phyloP scores from a whole-genome alignment of 495 filamentous ascomycete genomes.

The Lophium mytilinum region DNA sequence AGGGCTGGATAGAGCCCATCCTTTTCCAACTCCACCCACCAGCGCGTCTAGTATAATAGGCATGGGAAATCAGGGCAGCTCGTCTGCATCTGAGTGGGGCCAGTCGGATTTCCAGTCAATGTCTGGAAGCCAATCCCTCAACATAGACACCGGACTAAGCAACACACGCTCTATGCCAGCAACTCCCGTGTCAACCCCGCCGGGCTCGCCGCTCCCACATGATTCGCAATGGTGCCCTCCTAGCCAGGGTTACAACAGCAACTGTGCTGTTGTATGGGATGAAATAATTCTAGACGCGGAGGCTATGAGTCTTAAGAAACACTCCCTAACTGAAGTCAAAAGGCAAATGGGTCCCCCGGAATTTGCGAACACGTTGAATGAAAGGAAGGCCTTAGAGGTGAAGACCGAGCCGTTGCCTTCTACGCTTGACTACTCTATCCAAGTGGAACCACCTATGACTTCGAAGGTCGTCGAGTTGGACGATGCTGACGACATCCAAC shows the following conservation, averaged over 20 bases:
- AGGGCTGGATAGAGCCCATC: conserved; percentile 69
- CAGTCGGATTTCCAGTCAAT: conserved; percentile 57
- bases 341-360: no score
- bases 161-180: conserved; percentile 77
- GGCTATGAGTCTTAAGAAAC: no score
- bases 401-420: no score
- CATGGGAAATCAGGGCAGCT: conserved; percentile 64
- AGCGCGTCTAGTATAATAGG: conserved; percentile 86
- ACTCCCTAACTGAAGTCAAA: no score
- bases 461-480: no score
- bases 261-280: no score
- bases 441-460: no score
- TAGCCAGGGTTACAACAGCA: conserved; percentile 65
- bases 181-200: conserved; percentile 89
- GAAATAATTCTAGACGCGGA: no score
- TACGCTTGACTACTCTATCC: no score
- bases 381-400: no score
- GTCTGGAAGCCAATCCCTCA: conserved; percentile 62
- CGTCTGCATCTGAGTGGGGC: conserved; percentile 71
- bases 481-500: no score
- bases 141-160: conserved; percentile 76
- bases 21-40: conserved; percentile 89
- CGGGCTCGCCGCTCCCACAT: conserved; percentile 60
- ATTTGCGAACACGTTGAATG: no score
- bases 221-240: conserved; percentile 67